These are phyloP conservation scores for Nemania diffusa DNA, from an alignment of 2,329 filamentous ascomycete species.

Conservation along the genomic window DNA sequence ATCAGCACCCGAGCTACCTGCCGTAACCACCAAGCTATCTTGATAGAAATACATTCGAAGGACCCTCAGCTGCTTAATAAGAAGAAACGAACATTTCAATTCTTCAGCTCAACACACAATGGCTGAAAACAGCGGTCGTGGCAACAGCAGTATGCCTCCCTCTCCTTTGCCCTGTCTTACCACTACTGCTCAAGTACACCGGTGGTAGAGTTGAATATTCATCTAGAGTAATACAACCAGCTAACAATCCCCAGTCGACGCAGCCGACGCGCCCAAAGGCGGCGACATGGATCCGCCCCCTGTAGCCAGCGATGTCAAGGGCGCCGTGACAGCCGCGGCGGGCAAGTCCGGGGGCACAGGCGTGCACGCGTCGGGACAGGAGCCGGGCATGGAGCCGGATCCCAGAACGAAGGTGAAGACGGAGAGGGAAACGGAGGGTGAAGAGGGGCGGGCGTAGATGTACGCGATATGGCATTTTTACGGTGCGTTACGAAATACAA, in stretches of 20 bases:
- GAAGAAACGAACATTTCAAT: not conserved
- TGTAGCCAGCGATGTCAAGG: constrained; percentile 55
- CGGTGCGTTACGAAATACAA: too few relatives aligned
- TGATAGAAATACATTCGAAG: not conserved
- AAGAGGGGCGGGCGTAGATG: not conserved
- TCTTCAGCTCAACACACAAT: constrained; percentile 49
- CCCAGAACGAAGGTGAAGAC: constrained; percentile 60
- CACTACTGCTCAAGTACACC: not conserved
- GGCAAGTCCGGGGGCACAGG: constrained; percentile 45
- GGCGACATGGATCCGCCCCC: constrained; percentile 53
- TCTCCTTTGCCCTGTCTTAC: not conserved
- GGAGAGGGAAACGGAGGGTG: constrained; percentile 4
- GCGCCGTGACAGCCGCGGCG: constrained; percentile 51
- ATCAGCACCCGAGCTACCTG: not conserved
- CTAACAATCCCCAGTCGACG: constrained; percentile 51
- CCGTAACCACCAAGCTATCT: not conserved
- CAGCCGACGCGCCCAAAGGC: constrained; percentile 55
- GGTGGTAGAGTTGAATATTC: too few relatives aligned
- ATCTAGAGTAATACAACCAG: constrained; percentile 12
- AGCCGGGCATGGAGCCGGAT: constrained; percentile 51
- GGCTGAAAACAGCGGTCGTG: constrained; percentile 67
- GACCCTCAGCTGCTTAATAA: not conserved
- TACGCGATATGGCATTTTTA: not conserved
- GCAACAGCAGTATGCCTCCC: constrained; percentile 56
- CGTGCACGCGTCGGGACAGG: constrained; percentile 53